Evolutionary conservation across 805 yeast species (phyloP), one percentile per base, ranked within the genome.

Genomic region (Sugiyamaella marilandica): DNA sequence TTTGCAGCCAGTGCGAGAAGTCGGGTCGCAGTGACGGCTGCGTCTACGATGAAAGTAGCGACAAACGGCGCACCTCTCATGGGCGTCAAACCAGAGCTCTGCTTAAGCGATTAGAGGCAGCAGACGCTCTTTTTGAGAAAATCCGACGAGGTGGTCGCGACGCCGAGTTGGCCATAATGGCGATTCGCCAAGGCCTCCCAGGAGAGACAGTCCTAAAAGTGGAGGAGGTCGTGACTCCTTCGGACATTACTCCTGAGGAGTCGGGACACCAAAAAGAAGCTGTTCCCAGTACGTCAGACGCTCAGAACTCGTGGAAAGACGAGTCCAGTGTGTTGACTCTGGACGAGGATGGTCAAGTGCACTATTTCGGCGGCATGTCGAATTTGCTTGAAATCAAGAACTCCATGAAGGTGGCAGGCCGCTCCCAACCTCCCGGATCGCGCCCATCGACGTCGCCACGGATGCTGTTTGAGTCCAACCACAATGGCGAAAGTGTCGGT

Each of bases 291-390:
- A 4, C 24, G 4, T 24, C 29, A 24, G 29, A 24, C 29, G 24
- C 13, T n/a, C 43, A 39, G 13, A 21, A 21, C 13, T 32, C 44
- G n/a, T 54, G 55, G 55, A 46, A 51, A 32, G 56, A 55, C 14
- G 52, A 47, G 5, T 33, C 52, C 1, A 39, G 43, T 5, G 48
- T 47, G 11, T 32, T 55, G 41, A 53, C 57, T 2, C 16, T 51
- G n/a, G 57, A 56, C 14, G 54, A 56, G 21, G 55, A 52, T 9
- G 60, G 60, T 5, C 57, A 56, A 32, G 53, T 57, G 2, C 55
- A 54, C 45, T 57, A 45, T 43, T 57, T 46, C 44, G 60, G 60
- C 4, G 58, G 59, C 21, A 57, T 58, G n/a, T 57, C 60, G 16
- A 57, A 57, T 49, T 24, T 52, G 45, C 43, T 46, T 9, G 51